Conservation (phyloP, 768 basidiomycete genomes). For the Psilocybe cyanescens region DNA sequence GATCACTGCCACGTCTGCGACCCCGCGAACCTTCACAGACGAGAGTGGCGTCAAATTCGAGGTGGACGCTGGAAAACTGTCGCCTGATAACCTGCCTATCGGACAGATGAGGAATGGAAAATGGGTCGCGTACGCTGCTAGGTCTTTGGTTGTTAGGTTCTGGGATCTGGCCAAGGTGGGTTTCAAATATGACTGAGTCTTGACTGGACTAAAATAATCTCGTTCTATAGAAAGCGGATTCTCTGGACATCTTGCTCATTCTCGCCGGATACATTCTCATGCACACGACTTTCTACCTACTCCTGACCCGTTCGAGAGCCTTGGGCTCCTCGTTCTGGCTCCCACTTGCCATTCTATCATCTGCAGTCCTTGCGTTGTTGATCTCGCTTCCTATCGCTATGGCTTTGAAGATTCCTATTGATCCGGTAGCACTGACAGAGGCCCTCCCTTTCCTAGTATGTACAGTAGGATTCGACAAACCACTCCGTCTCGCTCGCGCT, state of each 20-base stretch:
- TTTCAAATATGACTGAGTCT: conserved; percentile 12
- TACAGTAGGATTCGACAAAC: conserved; percentile 98
- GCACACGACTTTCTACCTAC: conserved; percentile 93
- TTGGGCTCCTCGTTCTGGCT: conserved; percentile 71
- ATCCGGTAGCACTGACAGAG: conserved; percentile 92
- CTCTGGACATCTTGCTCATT: conserved; percentile 93
- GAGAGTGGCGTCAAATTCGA: conserved; percentile 24
- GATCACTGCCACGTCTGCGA: neutral
- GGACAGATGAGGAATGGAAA: conserved; percentile 79
- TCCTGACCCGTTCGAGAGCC: conserved; percentile 86
- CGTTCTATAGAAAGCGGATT: conserved; percentile 81
- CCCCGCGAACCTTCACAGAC: conserved; percentile 23
- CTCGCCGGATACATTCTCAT: conserved; percentile 93
- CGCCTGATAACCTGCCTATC: conserved; percentile 53
- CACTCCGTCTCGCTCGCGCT: conserved; percentile 86
- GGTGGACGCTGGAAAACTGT: conserved; percentile 43
- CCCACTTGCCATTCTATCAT: conserved; percentile 74
- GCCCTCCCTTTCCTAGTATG: conserved; percentile 98
- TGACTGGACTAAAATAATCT: neutral
- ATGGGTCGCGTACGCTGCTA: conserved; percentile 89
- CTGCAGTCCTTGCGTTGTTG: conserved; percentile 82
- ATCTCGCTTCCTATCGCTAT: conserved; percentile 78
- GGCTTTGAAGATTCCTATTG: conserved; percentile 81
- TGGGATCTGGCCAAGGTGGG: conserved; percentile 78
- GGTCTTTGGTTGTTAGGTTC: conserved; percentile 78